A percentile compares a stretch with the other conserved stretches of the same genome.
Conservation (phyloP, 805 yeast genomes). For the Metschnikowia chrysomelidarum region DNA sequence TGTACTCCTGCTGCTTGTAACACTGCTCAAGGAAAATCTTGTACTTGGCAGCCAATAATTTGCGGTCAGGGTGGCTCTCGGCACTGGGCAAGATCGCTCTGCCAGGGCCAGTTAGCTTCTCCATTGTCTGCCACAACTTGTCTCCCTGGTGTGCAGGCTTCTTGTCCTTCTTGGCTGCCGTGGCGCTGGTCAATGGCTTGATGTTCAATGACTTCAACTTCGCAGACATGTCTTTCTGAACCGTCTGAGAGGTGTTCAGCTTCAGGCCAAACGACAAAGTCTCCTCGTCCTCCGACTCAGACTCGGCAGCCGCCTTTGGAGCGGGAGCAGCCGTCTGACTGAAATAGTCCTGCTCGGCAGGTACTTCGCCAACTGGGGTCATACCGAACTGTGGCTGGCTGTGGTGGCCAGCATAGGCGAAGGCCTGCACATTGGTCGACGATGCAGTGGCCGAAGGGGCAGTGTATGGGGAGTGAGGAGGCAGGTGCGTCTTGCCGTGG, state of each 20-base stretch:
- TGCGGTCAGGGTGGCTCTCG: constrained; percentile 59
- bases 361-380: constrained; percentile 41
- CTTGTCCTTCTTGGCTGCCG: constrained; percentile 20
- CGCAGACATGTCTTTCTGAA: constrained; percentile 51
- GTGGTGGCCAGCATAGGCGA: constrained; percentile 40
- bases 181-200: constrained; percentile 37
- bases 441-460: constrained; percentile 80
- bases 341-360: constrained; percentile 36
- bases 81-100: constrained; percentile 69
- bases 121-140: constrained; percentile 85
- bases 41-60: constrained; percentile 75
- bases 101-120: constrained; percentile 79
- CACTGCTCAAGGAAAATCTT: constrained; percentile 87
- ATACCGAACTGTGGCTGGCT: constrained; percentile 30
- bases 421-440: constrained; percentile 52
- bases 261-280: constrained; percentile 61
- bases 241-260: constrained; percentile 33
- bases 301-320: constrained; percentile 18
- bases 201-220: constrained; percentile 34
- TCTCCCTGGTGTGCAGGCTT: constrained; percentile 42
- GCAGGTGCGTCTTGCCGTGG: constrained; percentile 12
- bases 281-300: constrained; percentile 46
- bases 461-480: constrained; percentile 66
- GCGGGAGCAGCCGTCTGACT: constrained; percentile 24
- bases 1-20: constrained; percentile 71